A percentile compares a stretch with the other conserved stretches of the same genome.
These are phyloP conservation scores for Boletus reticulatus DNA, from an alignment of 768 basidiomycete genomes.

Conservation along the genomic window DNA sequence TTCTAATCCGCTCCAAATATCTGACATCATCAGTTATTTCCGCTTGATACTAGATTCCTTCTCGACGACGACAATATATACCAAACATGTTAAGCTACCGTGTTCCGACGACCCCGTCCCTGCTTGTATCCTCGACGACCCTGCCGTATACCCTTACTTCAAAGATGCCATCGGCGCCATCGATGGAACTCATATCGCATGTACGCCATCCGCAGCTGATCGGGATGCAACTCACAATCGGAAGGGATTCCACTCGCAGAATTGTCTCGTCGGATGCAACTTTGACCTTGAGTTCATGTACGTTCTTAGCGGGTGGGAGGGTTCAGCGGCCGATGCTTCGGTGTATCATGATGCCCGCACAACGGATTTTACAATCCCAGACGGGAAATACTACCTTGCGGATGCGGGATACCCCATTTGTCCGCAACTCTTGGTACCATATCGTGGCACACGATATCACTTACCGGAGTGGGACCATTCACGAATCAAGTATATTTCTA, in stretches of 20 bases:
- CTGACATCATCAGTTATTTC: neutral
- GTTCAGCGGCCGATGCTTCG: neutral
- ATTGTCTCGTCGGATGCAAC: no score
- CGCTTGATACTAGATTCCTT: neutral
- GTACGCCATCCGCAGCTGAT: neutral
- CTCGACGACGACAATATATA: neutral
- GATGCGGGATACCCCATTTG: neutral
- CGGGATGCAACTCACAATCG: neutral
- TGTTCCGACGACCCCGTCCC: neutral
- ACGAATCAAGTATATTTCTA: neutral
- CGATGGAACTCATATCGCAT: neutral
- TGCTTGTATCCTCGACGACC: neutral
- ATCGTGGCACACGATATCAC: neutral
- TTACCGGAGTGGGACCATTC: neutral
- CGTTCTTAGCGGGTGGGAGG: neutral
- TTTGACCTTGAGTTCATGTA: no score
- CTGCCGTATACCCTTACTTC: neutral
- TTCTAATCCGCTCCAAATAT: neutral
- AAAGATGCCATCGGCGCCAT: neutral
- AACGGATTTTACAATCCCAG: neutral
- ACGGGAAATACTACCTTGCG: neutral
- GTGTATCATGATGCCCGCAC: neutral
- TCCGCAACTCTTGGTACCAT: neutral
- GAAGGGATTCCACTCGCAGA: neutral
- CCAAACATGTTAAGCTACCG: neutral